Evolutionary conservation across 192 early-diverging fungal species (phyloP).

Genomic region (Backusella liffmaniae): DNA sequence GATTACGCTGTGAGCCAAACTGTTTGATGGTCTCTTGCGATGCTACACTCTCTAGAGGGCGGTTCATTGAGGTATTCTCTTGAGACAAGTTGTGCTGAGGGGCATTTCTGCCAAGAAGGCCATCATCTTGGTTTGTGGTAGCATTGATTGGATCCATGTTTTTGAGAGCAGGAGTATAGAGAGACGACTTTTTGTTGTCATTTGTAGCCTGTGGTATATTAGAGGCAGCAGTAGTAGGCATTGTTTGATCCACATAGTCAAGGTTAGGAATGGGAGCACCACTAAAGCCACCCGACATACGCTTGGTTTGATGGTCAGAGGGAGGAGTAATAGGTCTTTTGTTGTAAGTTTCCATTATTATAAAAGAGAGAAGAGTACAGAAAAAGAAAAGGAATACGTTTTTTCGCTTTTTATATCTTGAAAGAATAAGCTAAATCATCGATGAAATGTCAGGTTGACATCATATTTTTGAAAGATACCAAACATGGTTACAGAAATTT

Average conservation of each 20-base stretch:
- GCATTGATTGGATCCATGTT: background rate
- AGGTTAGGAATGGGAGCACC: background rate
- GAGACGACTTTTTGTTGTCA: background rate
- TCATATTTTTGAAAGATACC: background rate
- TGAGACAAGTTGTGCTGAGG: background rate
- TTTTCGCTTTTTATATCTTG: background rate
- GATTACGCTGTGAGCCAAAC: background rate
- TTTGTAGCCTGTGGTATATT: background rate
- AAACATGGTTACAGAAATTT: background rate
- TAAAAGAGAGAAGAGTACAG: background rate
- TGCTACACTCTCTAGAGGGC: too few species aligned
- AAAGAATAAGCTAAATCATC: background rate
- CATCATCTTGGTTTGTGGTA: background rate
- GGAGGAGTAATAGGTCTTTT: conserved; percentile 12
- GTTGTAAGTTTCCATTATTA: background rate
- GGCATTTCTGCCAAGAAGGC: background rate
- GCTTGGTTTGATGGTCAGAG: background rate
- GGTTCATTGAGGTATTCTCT: too few species aligned
- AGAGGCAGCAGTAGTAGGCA: background rate
- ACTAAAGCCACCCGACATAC: background rate
- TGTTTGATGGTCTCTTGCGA: background rate
- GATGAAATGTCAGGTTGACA: background rate
- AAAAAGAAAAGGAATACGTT: background rate
- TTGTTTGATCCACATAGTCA: background rate
- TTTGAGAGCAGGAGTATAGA: background rate